Evolutionary conservation across 1,284 basidiomycete genomes (phyloP), one percentile per base, ranked within the genome.

Genomic region (Microstroma glucosiphilum): DNA sequence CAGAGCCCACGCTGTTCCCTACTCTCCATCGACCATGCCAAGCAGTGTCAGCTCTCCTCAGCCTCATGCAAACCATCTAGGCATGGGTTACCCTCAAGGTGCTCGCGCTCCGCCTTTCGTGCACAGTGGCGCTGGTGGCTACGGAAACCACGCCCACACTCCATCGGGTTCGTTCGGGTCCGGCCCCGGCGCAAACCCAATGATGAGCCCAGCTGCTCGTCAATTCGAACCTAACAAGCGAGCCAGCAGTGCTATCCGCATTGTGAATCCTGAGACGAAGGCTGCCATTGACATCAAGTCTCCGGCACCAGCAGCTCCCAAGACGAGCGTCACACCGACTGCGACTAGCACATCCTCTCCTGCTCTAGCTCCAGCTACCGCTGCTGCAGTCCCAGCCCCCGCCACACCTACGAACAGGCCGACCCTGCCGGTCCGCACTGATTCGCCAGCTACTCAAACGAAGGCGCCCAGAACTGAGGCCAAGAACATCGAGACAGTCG

Each of bases 251-350:
- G 77, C 77, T 40, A 76, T 79, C 56, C 70, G 70, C 55, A 79
- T 79, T 58, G 77, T 79, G 56, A 76, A 79, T 65, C 77, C 77
- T 21, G 72, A 77, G 54, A 79, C 77, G n/a, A 71, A 77, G 60
- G 66, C 74, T 17, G 66, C 73, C 40, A 63, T 79, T 46, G 76
- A 78, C 42, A 56, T 76, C 13, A 42, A 19, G 41, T 53, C 48
- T 46, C 58, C 40, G 37, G 55, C 30, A 43, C 49, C 49, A 30
- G 19, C 26, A 30, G 11, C 26, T 25, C 49, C 23, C 15, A 48
- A 53, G 41, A 37, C 56, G 19, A 55, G 26, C 8, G 30, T 53
- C 56, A 56, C n/a, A 6, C 23, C n/a, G 21, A 30, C 40, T 21
- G 46, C 26, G 15, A 21, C 26, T 30, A 25, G 59, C 17, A 23